Evolutionary conservation across 2,329 filamentous ascomycete species (phyloP), one percentile per base, ranked within the genome.

Genomic region (Botryotinia narcissicola): DNA sequence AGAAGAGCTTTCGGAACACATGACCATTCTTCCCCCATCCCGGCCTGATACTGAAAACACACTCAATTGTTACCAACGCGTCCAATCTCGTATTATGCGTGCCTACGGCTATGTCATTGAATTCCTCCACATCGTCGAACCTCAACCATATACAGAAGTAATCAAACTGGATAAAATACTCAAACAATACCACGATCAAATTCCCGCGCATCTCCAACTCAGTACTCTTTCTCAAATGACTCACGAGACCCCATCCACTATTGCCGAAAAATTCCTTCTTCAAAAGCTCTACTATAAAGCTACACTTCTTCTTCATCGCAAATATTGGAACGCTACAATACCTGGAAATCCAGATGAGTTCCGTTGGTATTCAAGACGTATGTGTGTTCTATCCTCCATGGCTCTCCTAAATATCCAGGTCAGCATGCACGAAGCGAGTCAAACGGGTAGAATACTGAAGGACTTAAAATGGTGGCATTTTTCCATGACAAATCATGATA

Each of bases 1-100:
- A 79, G 86, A 89, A 37, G 90, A 93, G 78, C 89, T 93, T 74
- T 85, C 85, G 75, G 86, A 89, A 78, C 82, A 88, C 73, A 86
- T 84, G 73, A 82, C 82, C 46, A 84, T 84, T 66, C 81, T 93
- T 42, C 90, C 91, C 0, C 85, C 86, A 0, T 81, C 86, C 4
- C 84, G 90, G 32, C 88, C 90, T 1, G 77, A 83, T 25, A 83
- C 84, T 10, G 89, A 92, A 75, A 87, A 88, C 69, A 92, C 91
- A 0, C 82, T 85, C 7, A 84, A 88, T 79, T 86, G 84, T 29
- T 89, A 89, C 73, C 83, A 86, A 14, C 85, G 87, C 57, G 82
- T 84, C 75, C 89, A 89, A 79, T 83, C 83, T 22, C 78, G 78
- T 60, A 80, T 89, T 5, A 83, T 85, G 75, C 81, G 82, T 12